Conservation (phyloP, 148 eudicot species). For the Silene conica region DNA sequence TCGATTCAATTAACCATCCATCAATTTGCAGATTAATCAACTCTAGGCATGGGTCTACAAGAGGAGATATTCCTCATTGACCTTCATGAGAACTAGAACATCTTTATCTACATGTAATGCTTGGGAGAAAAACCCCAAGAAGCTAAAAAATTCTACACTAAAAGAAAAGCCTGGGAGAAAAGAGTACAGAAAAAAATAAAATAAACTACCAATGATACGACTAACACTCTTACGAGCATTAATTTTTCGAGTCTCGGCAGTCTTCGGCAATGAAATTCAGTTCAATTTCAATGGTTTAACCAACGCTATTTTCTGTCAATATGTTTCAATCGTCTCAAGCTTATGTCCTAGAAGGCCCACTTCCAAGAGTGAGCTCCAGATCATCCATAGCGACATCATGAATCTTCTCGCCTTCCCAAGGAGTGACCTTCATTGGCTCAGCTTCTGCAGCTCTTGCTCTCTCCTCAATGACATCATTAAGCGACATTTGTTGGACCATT, state of each 20-base stretch:
- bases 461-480: conserved; percentile 50
- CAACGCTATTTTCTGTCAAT: not conserved
- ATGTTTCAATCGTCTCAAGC: not conserved
- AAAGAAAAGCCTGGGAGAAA: conserved; percentile 14
- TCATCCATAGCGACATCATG: conserved; percentile 92
- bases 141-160: conserved; percentile 22
- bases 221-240: conserved; percentile 22
- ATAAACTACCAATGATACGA: conserved; percentile 17
- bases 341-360: conserved; percentile 41
- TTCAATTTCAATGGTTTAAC: not conserved
- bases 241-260: conserved; percentile 14
- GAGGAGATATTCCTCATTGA: conserved; percentile 29
- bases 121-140: conserved; percentile 30
- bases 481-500: conserved; percentile 40
- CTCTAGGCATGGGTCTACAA: conserved; percentile 27
- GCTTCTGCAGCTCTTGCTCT: conserved; percentile 55
- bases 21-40: conserved; percentile 21
- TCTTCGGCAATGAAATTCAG: not conserved
- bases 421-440: conserved; percentile 49
- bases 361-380: conserved; percentile 92
- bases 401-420: conserved; percentile 93
- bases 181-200: conserved; percentile 6
- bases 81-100: conserved; percentile 24
- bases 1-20: conserved; percentile 12
- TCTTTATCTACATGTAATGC: conserved; percentile 48